Conservation (phyloP, 2,329 filamentous ascomycete species). For the Chalara sp. region DNA sequence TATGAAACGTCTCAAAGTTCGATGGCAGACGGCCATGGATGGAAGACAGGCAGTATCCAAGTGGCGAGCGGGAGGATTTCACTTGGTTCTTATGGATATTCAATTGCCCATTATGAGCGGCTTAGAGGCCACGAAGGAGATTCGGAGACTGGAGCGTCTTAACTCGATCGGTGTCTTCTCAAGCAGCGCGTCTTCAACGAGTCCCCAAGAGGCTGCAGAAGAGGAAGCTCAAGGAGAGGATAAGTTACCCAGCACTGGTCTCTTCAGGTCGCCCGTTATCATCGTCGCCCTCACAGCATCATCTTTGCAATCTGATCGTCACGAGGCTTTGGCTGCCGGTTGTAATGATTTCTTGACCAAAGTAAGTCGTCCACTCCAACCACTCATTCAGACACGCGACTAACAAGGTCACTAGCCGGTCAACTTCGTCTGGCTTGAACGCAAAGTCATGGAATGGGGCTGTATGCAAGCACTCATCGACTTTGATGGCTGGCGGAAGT, state of each 20-base stretch:
- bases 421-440: slow-evolving; percentile 93
- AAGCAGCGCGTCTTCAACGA: slow-evolving; percentile 52
- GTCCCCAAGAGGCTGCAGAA: slow-evolving; percentile 36
- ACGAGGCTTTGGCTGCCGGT: slow-evolving; percentile 88
- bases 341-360: slow-evolving; percentile 99
- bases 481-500: slow-evolving; percentile 95
- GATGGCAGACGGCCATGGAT: slow-evolving; percentile 97
- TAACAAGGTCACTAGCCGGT: slow-evolving; percentile 58
- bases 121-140: slow-evolving; percentile 90
- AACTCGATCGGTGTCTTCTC: slow-evolving; percentile 92
- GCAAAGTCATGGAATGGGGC: slow-evolving; percentile 98
- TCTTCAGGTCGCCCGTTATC: slow-evolving; percentile 96
- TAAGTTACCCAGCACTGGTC: slow-evolving; percentile 55
- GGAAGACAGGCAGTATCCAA: slow-evolving; percentile 88
- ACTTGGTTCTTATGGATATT: slow-evolving; percentile 97
- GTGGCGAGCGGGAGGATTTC: slow-evolving; percentile 88
- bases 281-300: slow-evolving; percentile 95
- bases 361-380: slow-evolving; percentile 42
- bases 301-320: slow-evolving; percentile 88
- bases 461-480: slow-evolving; percentile 99
- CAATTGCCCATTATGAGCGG: slow-evolving; percentile 96
- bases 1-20: slow-evolving; percentile 89
- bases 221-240: slow-evolving; percentile 55
- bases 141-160: slow-evolving; percentile 77
- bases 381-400: not conserved